These are phyloP conservation scores for Trichophyton benhamiae DNA, from an alignment of 2,329 filamentous ascomycete genomes.

Conservation along the genomic window DNA sequence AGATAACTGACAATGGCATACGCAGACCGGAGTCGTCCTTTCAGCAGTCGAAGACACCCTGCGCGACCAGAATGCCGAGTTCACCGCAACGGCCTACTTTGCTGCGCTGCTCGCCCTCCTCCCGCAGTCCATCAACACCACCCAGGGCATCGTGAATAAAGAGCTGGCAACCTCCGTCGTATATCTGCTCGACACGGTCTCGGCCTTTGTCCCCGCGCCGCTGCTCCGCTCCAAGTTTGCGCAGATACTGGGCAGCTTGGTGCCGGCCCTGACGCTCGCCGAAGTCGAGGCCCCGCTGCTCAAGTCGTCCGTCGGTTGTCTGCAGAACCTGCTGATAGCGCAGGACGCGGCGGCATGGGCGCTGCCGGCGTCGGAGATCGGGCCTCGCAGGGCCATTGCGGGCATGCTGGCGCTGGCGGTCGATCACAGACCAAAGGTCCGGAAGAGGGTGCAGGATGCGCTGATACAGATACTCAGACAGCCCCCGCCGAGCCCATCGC, in stretches of 20 bases:
- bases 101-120: slow-evolving; percentile 85
- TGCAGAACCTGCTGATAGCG: slow-evolving; percentile 80
- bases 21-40: slow-evolving; percentile 70
- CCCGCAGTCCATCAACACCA: slow-evolving; percentile 55
- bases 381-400: slow-evolving; percentile 75
- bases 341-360: slow-evolving; percentile 86
- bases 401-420: slow-evolving; percentile 74
- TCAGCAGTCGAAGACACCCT: slow-evolving; percentile 87
- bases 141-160: slow-evolving; percentile 58
- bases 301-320: slow-evolving; percentile 76
- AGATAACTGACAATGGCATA: slow-evolving; percentile 14
- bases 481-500: slow-evolving; percentile 76
- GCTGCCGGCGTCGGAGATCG: slow-evolving; percentile 66
- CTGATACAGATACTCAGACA: slow-evolving; percentile 69
- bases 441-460: slow-evolving; percentile 85
- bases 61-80: slow-evolving; percentile 69
- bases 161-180: slow-evolving; percentile 77
- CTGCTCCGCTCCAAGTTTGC: slow-evolving; percentile 91
- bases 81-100: slow-evolving; percentile 84
- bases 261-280: slow-evolving; percentile 64
- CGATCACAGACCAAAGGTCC: slow-evolving; percentile 81
- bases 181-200: slow-evolving; percentile 89
- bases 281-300: slow-evolving; percentile 81
- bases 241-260: slow-evolving; percentile 76
- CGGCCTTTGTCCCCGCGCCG: slow-evolving; percentile 68